Percentiles rank a stretch among this genome's conserved stretches.
Conservation (phyloP, 495 filamentous ascomycete species). For the Xylaria flabelliformis region DNA sequence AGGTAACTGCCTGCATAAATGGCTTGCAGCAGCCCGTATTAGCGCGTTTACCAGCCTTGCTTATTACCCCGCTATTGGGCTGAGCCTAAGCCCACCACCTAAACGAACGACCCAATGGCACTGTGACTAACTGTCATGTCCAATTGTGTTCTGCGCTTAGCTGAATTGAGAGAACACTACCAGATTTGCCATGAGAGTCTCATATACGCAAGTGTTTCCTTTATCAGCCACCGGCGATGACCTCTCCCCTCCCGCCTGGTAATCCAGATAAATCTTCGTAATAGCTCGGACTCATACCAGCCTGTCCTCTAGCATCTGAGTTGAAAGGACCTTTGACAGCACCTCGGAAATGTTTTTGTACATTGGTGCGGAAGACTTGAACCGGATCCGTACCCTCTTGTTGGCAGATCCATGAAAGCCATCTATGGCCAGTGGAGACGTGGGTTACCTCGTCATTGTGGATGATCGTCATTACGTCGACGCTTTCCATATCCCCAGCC, state of each 20-base stretch:
- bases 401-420: slow-evolving; percentile 60
- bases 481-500: slow-evolving; percentile 53
- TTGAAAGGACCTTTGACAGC: slow-evolving; percentile 58
- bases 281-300: slow-evolving; percentile 58
- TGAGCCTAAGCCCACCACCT: slow-evolving; percentile 1
- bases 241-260: slow-evolving; percentile 30
- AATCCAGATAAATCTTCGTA: slow-evolving; percentile 47
- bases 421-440: slow-evolving; percentile 61
- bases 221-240: slow-evolving; percentile 39
- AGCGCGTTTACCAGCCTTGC: slow-evolving; percentile 3
- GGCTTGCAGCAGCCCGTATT: slow-evolving; percentile 9
- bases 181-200: neutral
- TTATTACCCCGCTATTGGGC: slow-evolving; percentile 16
- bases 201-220: neutral
- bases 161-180: neutral
- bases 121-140: no score
- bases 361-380: slow-evolving; percentile 57
- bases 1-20: neutral
- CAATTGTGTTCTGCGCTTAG: neutral
- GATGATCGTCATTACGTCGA: slow-evolving; percentile 53
- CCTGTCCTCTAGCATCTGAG: slow-evolving; percentile 54
- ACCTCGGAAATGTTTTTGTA: slow-evolving; percentile 56
- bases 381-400: slow-evolving; percentile 59
- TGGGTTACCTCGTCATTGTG: slow-evolving; percentile 63
- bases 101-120: neutral